These are phyloP conservation scores for Malbranchea zuffiana DNA, from an alignment of 2,329 filamentous ascomycete genomes.

Conservation along the genomic window DNA sequence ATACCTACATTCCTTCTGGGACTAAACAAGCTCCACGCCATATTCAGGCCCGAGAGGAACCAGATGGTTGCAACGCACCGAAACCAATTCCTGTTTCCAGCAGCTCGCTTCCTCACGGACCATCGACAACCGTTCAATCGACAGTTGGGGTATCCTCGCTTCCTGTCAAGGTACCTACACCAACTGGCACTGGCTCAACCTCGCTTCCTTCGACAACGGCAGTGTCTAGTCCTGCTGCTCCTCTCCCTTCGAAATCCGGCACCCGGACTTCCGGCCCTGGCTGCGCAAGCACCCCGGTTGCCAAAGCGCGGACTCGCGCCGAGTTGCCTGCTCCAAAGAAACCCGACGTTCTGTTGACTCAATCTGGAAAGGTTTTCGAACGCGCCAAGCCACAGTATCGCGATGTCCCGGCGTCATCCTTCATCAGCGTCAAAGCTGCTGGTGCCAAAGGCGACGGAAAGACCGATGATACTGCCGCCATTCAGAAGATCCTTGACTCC, in stretches of 20 bases:
- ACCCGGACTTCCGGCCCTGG: constrained; percentile 6
- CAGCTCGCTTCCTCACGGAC: no score
- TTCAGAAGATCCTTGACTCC: constrained; percentile 66
- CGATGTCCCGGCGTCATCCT: constrained; percentile 51
- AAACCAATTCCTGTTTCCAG: constrained; percentile 1
- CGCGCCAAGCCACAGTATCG: constrained; percentile 86
- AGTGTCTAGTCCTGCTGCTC: constrained; percentile 10
- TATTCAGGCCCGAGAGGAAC: no score
- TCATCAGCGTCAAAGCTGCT: constrained; percentile 69
- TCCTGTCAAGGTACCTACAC: no score
- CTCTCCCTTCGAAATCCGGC: constrained; percentile 12
- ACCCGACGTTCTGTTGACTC: constrained; percentile 54
- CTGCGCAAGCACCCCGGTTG: constrained; percentile 23
- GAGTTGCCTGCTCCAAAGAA: constrained; percentile 48
- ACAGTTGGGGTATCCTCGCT: no score
- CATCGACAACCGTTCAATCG: no score
- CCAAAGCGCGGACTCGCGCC: constrained; percentile 46
- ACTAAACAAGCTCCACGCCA: no score
- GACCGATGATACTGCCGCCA: constrained; percentile 75
- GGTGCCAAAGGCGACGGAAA: constrained; percentile 81
- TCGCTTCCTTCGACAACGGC: constrained; percentile 11
- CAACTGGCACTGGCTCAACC: no score
- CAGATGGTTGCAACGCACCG: neutral
- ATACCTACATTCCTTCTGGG: constrained; percentile 46
- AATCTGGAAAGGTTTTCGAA: constrained; percentile 61